A percentile compares a stretch with the other conserved stretches of the same genome.
Conservation (phyloP, 176 grass and related monocot genomes). For the Calamus simplicifolius region DNA sequence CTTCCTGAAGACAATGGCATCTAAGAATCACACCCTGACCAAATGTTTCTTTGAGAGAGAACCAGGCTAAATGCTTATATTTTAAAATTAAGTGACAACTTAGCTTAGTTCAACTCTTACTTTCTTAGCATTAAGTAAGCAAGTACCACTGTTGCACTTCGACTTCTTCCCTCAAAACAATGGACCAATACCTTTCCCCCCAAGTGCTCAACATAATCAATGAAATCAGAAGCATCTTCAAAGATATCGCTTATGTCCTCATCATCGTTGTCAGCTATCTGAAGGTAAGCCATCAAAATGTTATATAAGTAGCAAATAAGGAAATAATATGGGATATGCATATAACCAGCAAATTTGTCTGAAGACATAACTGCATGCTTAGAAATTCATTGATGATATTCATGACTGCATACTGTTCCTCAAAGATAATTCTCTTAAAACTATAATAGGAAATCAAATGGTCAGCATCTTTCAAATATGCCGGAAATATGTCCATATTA, state of each 20-base stretch:
- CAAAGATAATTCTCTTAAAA: too few relatives aligned
- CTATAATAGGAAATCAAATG: too few relatives aligned
- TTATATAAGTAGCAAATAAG: not conserved
- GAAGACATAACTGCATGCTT: too few relatives aligned
- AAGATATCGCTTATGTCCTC: conserved; percentile 74
- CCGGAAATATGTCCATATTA: too few relatives aligned
- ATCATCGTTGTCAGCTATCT: conserved; percentile 85
- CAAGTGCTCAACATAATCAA: conserved; percentile 54
- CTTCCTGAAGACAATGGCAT: conserved; percentile 25
- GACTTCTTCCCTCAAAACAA: conserved; percentile 94
- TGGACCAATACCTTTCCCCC: conserved; percentile 85
- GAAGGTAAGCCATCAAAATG: conserved; percentile 16
- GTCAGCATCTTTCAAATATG: too few relatives aligned
- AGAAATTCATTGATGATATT: too few relatives aligned
- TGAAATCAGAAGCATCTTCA: conserved; percentile 86
- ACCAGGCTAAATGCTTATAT: not conserved
- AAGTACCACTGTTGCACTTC: conserved; percentile 82
- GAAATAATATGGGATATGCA: too few relatives aligned
- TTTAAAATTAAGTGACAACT: not conserved
- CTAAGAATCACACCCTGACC: too few relatives aligned
- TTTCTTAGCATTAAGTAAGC: conserved; percentile 85
- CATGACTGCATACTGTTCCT: too few relatives aligned
- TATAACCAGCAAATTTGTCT: too few relatives aligned
- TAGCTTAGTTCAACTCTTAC: conserved; percentile 25
- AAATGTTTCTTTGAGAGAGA: too few relatives aligned